Evolutionary conservation across 805 yeast genomes (phyloP).

Genomic region (Lipomyces spencermartinsiae): DNA sequence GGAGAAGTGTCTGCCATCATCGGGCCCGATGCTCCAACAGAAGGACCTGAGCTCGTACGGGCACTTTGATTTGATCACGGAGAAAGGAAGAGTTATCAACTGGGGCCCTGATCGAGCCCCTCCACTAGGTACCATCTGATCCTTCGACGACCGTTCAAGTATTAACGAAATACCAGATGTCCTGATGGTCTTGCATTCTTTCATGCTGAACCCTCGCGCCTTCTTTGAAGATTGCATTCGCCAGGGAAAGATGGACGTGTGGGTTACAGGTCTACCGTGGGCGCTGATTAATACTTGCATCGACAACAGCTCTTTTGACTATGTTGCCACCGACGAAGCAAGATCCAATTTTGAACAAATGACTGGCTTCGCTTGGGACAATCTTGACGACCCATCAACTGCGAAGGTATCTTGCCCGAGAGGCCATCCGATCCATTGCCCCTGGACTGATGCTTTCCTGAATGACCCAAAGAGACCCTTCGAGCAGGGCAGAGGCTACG

Average conservation of each 20-base stretch:
- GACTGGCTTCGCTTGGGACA: slow-evolving; percentile 10
- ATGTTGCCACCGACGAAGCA: slow-evolving; percentile 6
- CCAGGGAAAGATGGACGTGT: slow-evolving; percentile 7
- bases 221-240: slow-evolving; percentile 34
- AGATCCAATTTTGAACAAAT: slow-evolving; percentile 9
- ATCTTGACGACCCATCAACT: slow-evolving; percentile 5
- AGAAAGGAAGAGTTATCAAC: slow-evolving; percentile 4
- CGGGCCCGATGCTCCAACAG: slow-evolving; percentile 9
- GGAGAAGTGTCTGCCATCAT: slow-evolving; percentile 10
- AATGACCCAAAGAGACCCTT: slow-evolving; percentile 6
- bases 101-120: slow-evolving; percentile 9
- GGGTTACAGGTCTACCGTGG: slow-evolving; percentile 5
- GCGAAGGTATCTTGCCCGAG: slow-evolving; percentile 1
- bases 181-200: slow-evolving; percentile 40
- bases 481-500: slow-evolving; percentile 8
- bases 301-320: slow-evolving; percentile 7
- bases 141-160: background rate
- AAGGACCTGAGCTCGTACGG: slow-evolving; percentile 4
- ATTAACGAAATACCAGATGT: slow-evolving; percentile 24
- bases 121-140: slow-evolving; percentile 6
- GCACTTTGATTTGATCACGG: slow-evolving; percentile 4
- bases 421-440: slow-evolving; percentile 7
- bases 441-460: slow-evolving; percentile 3
- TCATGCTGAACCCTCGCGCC: slow-evolving; percentile 35
- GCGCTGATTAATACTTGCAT: slow-evolving; percentile 7